Percentiles rank a stretch among this genome's conserved stretches.
phyloP scores from a whole-genome alignment of 495 filamentous ascomycete species.

The Aspergillus heteromorphus region DNA sequence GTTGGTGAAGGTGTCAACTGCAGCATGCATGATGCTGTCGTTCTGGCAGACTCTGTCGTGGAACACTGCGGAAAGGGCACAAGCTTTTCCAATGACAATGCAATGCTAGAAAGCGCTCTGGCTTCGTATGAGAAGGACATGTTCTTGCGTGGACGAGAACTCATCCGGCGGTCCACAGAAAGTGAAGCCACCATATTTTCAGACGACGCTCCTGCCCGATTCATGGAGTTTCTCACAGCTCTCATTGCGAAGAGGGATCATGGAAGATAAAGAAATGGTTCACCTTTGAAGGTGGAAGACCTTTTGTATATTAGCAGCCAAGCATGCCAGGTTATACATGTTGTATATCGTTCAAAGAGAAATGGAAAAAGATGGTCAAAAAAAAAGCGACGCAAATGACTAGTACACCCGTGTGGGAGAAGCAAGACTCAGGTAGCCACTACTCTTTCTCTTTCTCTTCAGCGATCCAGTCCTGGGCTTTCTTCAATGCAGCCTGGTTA shows the following conservation, averaged over 20 bases:
- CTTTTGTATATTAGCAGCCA: no score
- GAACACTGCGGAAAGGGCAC: background rate
- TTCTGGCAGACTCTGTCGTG: constrained; percentile 35
- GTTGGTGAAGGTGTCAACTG: constrained; percentile 55
- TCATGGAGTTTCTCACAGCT: background rate
- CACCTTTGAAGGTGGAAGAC: no score
- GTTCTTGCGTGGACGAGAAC: background rate
- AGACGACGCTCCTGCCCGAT: background rate
- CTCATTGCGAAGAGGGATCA: background rate
- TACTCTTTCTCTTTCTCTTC: no score
- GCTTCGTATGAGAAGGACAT: background rate
- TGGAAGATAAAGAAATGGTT: background rate
- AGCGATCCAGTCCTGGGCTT: no score
- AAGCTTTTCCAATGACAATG: background rate
- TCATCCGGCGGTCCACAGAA: background rate
- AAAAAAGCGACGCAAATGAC: no score
- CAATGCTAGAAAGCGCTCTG: background rate
- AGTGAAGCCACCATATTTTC: background rate
- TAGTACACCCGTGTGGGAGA: no score
- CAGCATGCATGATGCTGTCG: constrained; percentile 49
- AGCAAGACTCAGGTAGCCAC: no score
- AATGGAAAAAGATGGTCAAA: no score
- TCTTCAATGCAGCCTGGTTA: background rate
- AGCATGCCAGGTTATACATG: no score
- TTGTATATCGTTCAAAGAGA: no score